Evolutionary conservation across 2,329 filamentous ascomycete species (phyloP).

Genomic region (Clonostachys sp.): DNA sequence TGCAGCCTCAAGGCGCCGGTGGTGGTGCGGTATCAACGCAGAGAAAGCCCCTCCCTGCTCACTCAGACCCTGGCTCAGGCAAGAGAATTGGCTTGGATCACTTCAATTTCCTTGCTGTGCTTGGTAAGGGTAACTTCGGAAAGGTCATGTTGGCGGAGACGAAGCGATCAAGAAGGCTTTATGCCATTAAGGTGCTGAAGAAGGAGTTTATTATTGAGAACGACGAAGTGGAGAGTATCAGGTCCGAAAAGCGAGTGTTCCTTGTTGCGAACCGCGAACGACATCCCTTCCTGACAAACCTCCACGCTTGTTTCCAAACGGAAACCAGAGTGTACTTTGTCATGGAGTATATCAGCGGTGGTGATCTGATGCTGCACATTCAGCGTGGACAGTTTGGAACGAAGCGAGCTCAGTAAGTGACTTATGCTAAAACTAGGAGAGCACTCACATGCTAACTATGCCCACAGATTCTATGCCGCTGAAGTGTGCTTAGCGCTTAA

Average conservation of each 20-base stretch:
- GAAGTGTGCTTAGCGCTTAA: conserved; percentile 96
- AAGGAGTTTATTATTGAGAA: conserved; percentile 99
- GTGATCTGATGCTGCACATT: conserved; percentile 98
- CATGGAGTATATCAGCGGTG: conserved; percentile 98
- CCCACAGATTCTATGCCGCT: conserved; percentile 81
- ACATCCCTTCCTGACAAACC: conserved; percentile 89
- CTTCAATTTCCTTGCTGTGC: conserved; percentile 97
- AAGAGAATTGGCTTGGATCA: conserved; percentile 92
- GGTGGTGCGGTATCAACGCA: conserved; percentile 20
- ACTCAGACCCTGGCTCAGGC: conserved; percentile 68
- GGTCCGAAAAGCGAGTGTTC: conserved; percentile 97
- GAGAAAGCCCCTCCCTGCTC: conserved; percentile 63
- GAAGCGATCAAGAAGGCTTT: conserved; percentile 85
- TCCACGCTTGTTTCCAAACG: conserved; percentile 98
- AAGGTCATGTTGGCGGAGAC: conserved; percentile 99
- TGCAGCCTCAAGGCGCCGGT: conserved; percentile 26
- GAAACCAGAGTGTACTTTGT: conserved; percentile 98
- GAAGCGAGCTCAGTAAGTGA: conserved; percentile 85
- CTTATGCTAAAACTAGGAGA: not conserved
- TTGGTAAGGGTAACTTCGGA: conserved; percentile 98
- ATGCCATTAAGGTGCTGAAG: conserved; percentile 98
- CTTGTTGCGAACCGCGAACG: conserved; percentile 94
- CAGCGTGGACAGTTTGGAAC: conserved; percentile 94
- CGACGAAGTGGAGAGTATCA: conserved; percentile 95
- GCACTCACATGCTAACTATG: not conserved